Base-by-base conservation (phyloP, 352 stramenopile species). In the Globisporangium splendens region DNA sequence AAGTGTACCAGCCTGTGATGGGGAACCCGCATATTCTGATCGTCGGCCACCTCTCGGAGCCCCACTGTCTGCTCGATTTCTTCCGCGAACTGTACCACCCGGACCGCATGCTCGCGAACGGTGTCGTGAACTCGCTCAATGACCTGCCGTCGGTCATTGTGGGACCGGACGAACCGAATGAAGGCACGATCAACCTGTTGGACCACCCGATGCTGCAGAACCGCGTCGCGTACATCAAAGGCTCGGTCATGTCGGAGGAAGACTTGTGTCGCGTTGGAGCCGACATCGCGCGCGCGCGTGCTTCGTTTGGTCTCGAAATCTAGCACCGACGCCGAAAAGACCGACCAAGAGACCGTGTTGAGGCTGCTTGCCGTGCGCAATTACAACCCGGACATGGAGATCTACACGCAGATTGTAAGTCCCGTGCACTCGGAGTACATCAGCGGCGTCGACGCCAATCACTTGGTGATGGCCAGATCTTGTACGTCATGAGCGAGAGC, bases 401-500 rank as follows among this genome's bases (percentile, higher is more conserved):
- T 83, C 43, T 88, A 83, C 62, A 77, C 73, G 48, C 78, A 88
- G 48, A 82, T 88, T 21, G 64, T 83, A 13, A 79, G 73, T 28
- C 71, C 71, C 8, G 65, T 72, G n/a, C 85, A 77, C 56, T 57
- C 75, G 18, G 70, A 80, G 62, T 83, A 85, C 59, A 81, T 85
- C 59, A 86, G 64, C 43, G 73, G 81, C 17, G 67, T 81, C 8
- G 70, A 85, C 42, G 51, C 64, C n/a, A 72, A 86, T 39, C 75
- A 86, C 46, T 89, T 54, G 51, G 43, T 10, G 33, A 62, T 2
- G 72, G 70, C 1, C 76, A 87, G 52, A 71, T 86, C 46, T 74
- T 89, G 20, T 89, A 89, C 61, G 66, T 89, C 33, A 64, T 89
- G 57, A 87, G 79, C 42, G 79, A 89, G 50, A 87, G 73, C 59